phyloP scores from a whole-genome alignment of 768 basidiomycete species.

The Trametes villosa region DNA sequence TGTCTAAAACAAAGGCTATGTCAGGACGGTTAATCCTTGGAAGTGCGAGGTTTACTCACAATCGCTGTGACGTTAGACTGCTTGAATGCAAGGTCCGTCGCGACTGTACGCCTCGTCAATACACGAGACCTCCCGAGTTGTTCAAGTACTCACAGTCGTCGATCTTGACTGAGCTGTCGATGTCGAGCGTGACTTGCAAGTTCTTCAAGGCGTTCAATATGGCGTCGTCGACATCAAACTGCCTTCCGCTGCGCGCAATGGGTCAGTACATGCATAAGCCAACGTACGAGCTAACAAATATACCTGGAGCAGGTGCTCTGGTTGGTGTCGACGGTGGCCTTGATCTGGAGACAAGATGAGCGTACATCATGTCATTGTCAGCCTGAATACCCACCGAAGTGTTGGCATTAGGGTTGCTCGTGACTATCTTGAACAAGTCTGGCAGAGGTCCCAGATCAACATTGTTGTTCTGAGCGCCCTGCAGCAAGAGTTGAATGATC shows the following conservation, averaged over 20 bases:
- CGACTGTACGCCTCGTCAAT: slow-evolving; percentile 40
- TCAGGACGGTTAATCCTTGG: not conserved
- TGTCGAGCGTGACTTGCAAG: slow-evolving; percentile 59
- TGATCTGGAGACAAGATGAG: slow-evolving; percentile 46
- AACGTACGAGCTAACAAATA: slow-evolving; percentile 1
- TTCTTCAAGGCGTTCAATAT: slow-evolving; percentile 65
- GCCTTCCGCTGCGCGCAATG: slow-evolving; percentile 52
- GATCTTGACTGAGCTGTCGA: slow-evolving; percentile 58
- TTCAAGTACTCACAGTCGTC: slow-evolving; percentile 60
- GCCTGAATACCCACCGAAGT: slow-evolving; percentile 48
- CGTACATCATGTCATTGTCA: not conserved
- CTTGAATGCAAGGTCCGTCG: slow-evolving; percentile 59
- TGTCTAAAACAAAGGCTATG: slow-evolving; percentile 42
- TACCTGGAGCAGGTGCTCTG: slow-evolving; percentile 64
- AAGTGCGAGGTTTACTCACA: slow-evolving; percentile 38
- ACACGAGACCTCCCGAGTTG: not conserved
- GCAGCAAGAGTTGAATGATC: slow-evolving; percentile 59
- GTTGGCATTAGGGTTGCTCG: slow-evolving; percentile 53
- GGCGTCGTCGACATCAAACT: slow-evolving; percentile 63
- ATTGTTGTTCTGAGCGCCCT: slow-evolving; percentile 53
- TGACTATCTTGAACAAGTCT: slow-evolving; percentile 56
- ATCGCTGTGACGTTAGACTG: slow-evolving; percentile 60
- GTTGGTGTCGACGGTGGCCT: slow-evolving; percentile 54
- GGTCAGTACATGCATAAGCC: not conserved
- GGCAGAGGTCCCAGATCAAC: slow-evolving; percentile 66